phyloP scores from a whole-genome alignment of 805 yeast genomes.

The Torulaspora franciscae region DNA sequence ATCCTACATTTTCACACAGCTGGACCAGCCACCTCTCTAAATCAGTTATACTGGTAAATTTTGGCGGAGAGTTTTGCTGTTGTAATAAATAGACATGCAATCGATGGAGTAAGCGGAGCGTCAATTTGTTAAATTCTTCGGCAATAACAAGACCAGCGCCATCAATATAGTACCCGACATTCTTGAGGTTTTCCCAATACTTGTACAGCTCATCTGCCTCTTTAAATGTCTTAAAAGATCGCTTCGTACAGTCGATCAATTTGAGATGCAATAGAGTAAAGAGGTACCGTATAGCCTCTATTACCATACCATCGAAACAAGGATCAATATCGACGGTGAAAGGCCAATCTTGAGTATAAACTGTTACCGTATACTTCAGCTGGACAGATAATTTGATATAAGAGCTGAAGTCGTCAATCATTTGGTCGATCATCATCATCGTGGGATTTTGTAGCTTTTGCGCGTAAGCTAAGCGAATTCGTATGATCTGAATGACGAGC shows the following conservation, averaged over 20 bases:
- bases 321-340: conserved; percentile 59
- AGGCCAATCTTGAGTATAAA: conserved; percentile 63
- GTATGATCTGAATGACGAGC: conserved; percentile 72
- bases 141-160: conserved; percentile 81
- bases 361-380: conserved; percentile 61
- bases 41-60: conserved; percentile 37
- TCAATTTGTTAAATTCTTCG: conserved; percentile 61
- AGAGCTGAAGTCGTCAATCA: conserved; percentile 76
- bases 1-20: conserved; percentile 66
- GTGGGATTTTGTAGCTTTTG: conserved; percentile 77
- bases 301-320: conserved; percentile 58
- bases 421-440: conserved; percentile 93
- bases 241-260: conserved; percentile 67
- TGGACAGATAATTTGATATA: conserved; percentile 72
- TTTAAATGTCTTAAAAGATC: conserved; percentile 74
- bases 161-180: conserved; percentile 71
- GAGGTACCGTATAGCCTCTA: conserved; percentile 69
- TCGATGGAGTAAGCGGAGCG: conserved; percentile 63
- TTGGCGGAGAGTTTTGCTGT: conserved; percentile 62
- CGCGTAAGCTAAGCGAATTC: conserved; percentile 71
- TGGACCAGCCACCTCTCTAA: conserved; percentile 63
- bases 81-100: conserved; percentile 64
- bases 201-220: conserved; percentile 86
- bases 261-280: conserved; percentile 69
- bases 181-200: conserved; percentile 73